Evolutionary conservation across 1,284 basidiomycete species (phyloP).

Genomic region (Ustilago tritici): DNA sequence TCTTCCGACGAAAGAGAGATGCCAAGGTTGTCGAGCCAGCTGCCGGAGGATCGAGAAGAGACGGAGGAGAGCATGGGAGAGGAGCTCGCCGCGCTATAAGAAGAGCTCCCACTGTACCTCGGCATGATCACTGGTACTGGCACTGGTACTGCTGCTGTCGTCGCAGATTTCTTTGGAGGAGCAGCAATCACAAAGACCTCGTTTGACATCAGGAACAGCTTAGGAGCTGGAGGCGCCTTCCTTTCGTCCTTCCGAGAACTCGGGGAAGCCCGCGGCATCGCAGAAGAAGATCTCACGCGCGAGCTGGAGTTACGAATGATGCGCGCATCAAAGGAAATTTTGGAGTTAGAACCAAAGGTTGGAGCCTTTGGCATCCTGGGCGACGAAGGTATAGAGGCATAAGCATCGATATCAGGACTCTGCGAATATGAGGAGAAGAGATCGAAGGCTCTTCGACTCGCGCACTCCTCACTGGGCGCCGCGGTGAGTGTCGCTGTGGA

Average conservation of each 20-base stretch:
- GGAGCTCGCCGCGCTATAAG: neutral
- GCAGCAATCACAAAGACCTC: conserved; percentile 30
- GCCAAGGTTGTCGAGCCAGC: conserved; percentile 22
- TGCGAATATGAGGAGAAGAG: conserved; percentile 11
- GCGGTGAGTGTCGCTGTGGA: conserved; percentile 18
- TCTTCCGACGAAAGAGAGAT: conserved; percentile 1
- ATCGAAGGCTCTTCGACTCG: conserved; percentile 23
- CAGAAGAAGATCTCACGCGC: neutral
- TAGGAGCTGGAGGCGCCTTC: conserved; percentile 21
- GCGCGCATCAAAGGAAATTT: conserved; percentile 1
- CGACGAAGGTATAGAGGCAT: conserved; percentile 7
- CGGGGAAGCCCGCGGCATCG: neutral
- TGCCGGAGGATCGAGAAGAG: conserved; percentile 10
- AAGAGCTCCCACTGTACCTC: conserved; percentile 17
- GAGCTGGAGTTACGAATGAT: neutral
- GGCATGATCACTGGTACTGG: neutral
- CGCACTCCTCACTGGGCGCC: conserved; percentile 1
- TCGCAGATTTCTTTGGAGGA: neutral
- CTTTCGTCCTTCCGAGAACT: neutral
- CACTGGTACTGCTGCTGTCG: neutral
- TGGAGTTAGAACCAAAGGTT: neutral
- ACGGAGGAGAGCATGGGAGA: neutral
- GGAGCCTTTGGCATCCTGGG: conserved; percentile 9
- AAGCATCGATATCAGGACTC: conserved; percentile 2
- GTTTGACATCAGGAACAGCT: conserved; percentile 22